These are phyloP conservation scores for Boletus reticuloceps DNA, from an alignment of 768 basidiomycete genomes.

Conservation along the genomic window DNA sequence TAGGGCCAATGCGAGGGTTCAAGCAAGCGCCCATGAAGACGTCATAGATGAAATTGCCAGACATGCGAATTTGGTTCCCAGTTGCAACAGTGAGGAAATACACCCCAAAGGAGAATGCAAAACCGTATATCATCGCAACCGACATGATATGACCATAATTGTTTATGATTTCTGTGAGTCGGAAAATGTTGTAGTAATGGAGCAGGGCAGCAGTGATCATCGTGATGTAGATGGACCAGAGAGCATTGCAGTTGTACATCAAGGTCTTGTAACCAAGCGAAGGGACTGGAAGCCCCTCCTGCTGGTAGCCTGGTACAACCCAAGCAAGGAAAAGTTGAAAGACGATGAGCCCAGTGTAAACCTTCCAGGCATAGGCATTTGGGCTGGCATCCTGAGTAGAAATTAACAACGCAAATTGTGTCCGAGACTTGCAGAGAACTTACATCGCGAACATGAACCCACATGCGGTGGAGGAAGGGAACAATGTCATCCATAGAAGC, in stretches of 20 bases:
- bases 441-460: slow-evolving; percentile 80
- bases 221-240: slow-evolving; percentile 80
- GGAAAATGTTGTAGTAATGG: slow-evolving; percentile 80
- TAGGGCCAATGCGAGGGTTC: slow-evolving; percentile 87
- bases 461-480: slow-evolving; percentile 82
- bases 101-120: slow-evolving; percentile 73
- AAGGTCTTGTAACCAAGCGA: slow-evolving; percentile 91
- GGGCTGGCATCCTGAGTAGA: slow-evolving; percentile 80
- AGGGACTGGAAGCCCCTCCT: slow-evolving; percentile 95
- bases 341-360: slow-evolving; percentile 84
- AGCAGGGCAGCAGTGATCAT: slow-evolving; percentile 70
- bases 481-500: slow-evolving; percentile 62
- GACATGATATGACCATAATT: slow-evolving; percentile 96
- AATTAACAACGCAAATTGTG: not conserved
- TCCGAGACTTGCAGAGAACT: slow-evolving; percentile 19
- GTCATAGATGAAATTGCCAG: slow-evolving; percentile 92
- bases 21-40: slow-evolving; percentile 95
- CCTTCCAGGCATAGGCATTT: slow-evolving; percentile 82
- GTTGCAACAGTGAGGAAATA: slow-evolving; percentile 77
- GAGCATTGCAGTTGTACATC: slow-evolving; percentile 96
- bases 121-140: slow-evolving; percentile 91
- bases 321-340: slow-evolving; percentile 90
- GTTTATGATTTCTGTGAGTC: slow-evolving; percentile 92
- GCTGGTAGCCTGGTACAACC: slow-evolving; percentile 87
- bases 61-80: slow-evolving; percentile 87